These are phyloP conservation scores for Bretschneidera sinensis DNA, from an alignment of 345 rosid species.

Conservation along the genomic window DNA sequence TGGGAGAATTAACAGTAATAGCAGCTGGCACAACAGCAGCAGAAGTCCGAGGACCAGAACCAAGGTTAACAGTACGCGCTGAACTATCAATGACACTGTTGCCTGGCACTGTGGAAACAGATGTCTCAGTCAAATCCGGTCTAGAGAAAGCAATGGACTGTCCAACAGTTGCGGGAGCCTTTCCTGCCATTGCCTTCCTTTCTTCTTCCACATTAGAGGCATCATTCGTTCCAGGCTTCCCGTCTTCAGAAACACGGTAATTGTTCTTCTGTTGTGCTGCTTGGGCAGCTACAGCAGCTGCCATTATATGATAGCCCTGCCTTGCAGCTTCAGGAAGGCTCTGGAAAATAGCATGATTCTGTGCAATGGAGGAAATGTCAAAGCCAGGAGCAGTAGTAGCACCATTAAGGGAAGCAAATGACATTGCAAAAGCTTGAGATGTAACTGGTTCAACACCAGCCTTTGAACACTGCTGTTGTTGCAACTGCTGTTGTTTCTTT, in stretches of 20 bases:
- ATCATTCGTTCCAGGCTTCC: conserved; percentile 49
- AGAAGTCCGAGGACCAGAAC: conserved; percentile 46
- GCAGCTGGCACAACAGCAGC: conserved; percentile 41
- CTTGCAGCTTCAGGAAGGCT: conserved; percentile 64
- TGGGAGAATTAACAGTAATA: conserved; percentile 26
- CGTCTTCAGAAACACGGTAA: conserved; percentile 60
- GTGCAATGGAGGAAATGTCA: conserved; percentile 70
- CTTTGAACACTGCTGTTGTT: conserved; percentile 50
- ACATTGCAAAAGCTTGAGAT: conserved; percentile 90
- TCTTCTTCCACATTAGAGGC: conserved; percentile 51
- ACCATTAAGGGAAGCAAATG: conserved; percentile 73
- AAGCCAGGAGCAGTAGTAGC: conserved; percentile 43
- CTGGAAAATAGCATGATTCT: conserved; percentile 75
- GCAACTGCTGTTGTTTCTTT: conserved; percentile 70
- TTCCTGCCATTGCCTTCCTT: conserved; percentile 48
- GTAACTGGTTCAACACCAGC: conserved; percentile 64
- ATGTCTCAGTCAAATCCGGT: conserved; percentile 51
- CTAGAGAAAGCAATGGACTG: conserved; percentile 83
- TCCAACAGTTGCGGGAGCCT: conserved; percentile 37
- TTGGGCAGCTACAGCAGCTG: conserved; percentile 60
- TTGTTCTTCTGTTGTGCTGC: conserved; percentile 75
- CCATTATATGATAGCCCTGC: conserved; percentile 57
- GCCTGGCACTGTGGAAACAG: conserved; percentile 50
- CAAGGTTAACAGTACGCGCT: conserved; percentile 51
- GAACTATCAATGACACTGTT: conserved; percentile 76